These are phyloP conservation scores for Candida loeiensis DNA, from an alignment of 805 yeast genomes.

Conservation along the genomic window DNA sequence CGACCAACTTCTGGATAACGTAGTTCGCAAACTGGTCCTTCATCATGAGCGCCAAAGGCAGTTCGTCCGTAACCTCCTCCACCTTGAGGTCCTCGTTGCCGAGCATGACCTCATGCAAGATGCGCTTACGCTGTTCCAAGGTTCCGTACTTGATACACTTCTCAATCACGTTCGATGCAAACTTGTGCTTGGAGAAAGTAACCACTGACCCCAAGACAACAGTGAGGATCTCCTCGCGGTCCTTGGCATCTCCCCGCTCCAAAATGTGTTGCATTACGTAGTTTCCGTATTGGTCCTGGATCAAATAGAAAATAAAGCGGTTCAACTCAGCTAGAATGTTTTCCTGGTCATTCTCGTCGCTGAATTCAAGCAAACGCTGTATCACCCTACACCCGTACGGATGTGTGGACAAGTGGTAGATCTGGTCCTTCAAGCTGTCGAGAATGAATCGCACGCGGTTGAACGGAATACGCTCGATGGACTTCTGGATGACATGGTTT, in stretches of 20 bases:
- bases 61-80: slow-evolving; percentile 53
- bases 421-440: slow-evolving; percentile 63
- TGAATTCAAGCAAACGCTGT: slow-evolving; percentile 84
- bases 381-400: slow-evolving; percentile 98
- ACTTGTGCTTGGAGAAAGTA: slow-evolving; percentile 88
- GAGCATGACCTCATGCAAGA: slow-evolving; percentile 65
- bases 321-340: slow-evolving; percentile 69
- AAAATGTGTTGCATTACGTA: slow-evolving; percentile 95
- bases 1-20: slow-evolving; percentile 92
- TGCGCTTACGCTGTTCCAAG: slow-evolving; percentile 53
- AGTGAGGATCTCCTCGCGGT: slow-evolving; percentile 58
- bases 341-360: slow-evolving; percentile 60
- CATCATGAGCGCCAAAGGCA: slow-evolving; percentile 87
- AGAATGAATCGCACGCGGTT: slow-evolving; percentile 66
- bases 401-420: slow-evolving; percentile 86
- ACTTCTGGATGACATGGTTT: slow-evolving; percentile 94
- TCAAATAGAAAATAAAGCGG: slow-evolving; percentile 66
- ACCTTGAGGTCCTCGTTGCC: slow-evolving; percentile 46
- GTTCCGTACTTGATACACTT: slow-evolving; percentile 80
- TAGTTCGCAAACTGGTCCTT: slow-evolving; percentile 97
- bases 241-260: slow-evolving; percentile 69
- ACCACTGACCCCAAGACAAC: slow-evolving; percentile 72
- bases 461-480: slow-evolving; percentile 82
- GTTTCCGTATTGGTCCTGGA: slow-evolving; percentile 96
- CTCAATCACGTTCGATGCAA: slow-evolving; percentile 97